Base-by-base conservation (phyloP, 495 filamentous ascomycete genomes). In the Tuber melanosporum region DNA sequence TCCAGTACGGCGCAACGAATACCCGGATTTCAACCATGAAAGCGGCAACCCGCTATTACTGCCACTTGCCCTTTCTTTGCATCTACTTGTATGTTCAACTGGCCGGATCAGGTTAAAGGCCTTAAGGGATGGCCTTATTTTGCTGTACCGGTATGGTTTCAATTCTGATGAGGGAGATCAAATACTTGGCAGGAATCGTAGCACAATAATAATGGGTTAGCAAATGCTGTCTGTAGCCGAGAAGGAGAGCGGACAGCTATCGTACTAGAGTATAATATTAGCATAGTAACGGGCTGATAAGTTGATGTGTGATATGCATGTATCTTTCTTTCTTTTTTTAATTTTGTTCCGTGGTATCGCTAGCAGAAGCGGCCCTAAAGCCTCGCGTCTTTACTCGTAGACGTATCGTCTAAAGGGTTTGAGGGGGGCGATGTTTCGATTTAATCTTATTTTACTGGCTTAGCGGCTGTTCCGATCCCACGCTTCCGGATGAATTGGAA, bases 401-500 rank as follows among this genome's bases (percentile, higher is more conserved):
- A 66, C n/a, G 26, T 32, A 26, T 62, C 15, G 57, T 66, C 14
- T 17, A 32, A 66, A 66, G 15, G 26, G 32, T 66, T 66, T 66
- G 57, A 66, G 57, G 26, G 4, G 57, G 57, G 26, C 10, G 57
- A 66, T 66, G 57, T 66, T 36, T 36, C 26, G 57, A 66, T 36
- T 66, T 26, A 66, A 66, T 26, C 57, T 66, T 66, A 66, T 66
- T 66, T 66, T 66, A 36, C 32, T 66, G 57, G 57, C 57, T 36
- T 17, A 36, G 26, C 57, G 57, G 57, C 57, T 36, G 57, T 66
- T 66, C 57, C 57, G 57, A 17, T 66, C 57, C 57, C 57, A 66
- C 57, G 57, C 57, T 66, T 66, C 57, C 57, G 57, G 57, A 66
- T 66, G 57, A 66, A 66, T 66, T 66, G 57, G 36, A 66, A 66